A percentile compares a stretch with the other conserved stretches of the same genome.
These are phyloP conservation scores for Populus davidiana DNA, from an alignment of 345 rosid species.

Conservation along the genomic window DNA sequence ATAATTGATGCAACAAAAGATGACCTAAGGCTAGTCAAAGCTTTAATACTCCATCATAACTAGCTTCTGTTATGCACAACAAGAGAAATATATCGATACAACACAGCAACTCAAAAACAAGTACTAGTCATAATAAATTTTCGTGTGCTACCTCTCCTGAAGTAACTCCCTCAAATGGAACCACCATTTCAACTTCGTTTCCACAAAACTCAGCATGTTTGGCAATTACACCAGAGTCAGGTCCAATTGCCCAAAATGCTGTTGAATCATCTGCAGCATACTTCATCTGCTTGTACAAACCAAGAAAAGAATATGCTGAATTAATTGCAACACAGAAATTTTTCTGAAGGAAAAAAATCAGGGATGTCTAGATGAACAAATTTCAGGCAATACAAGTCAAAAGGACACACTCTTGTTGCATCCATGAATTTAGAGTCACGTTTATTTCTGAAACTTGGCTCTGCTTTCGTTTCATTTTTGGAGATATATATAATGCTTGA, in stretches of 20 bases:
- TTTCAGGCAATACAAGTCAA: not conserved
- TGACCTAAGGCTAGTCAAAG: not conserved
- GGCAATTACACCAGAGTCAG: slow-evolving; percentile 67
- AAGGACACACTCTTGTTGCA: not conserved
- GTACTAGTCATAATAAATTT: not conserved
- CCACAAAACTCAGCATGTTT: slow-evolving; percentile 75
- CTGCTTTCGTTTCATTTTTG: not conserved
- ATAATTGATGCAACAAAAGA: not conserved
- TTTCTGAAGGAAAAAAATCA: not conserved
- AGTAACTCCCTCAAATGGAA: slow-evolving; percentile 82
- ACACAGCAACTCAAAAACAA: not conserved
- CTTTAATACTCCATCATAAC: slow-evolving; percentile 2
- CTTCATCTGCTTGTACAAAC: slow-evolving; percentile 47
- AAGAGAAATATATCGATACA: not conserved
- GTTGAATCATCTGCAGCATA: slow-evolving; percentile 89
- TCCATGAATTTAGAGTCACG: not conserved
- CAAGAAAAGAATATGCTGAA: not conserved
- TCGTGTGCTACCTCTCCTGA: slow-evolving; percentile 63
- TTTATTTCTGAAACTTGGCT: not conserved
- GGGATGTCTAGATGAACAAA: not conserved
- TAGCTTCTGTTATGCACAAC: not conserved
- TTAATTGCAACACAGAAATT: not conserved
- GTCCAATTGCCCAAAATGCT: slow-evolving; percentile 86
- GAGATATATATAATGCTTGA: too few species aligned
- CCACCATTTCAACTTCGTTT: slow-evolving; percentile 74